A percentile compares a stretch with the other conserved stretches of the same genome.
Evolutionary conservation across 306 rosid genomes (phyloP).

Genomic region (Dryas drummondii): DNA sequence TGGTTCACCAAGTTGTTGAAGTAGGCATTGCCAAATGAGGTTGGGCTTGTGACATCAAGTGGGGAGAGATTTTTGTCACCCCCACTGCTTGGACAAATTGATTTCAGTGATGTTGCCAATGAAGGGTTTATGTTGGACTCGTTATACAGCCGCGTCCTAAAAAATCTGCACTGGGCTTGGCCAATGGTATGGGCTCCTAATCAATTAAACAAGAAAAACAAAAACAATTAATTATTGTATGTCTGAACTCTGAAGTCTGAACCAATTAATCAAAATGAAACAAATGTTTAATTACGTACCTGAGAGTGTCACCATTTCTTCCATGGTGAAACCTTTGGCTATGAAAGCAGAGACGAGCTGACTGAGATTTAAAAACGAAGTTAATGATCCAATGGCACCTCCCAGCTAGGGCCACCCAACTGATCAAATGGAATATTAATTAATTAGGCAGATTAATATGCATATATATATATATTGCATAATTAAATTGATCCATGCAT

Average conservation of each 20-base stretch:
- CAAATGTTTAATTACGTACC: constrained; percentile 26
- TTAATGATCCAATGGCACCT: constrained; percentile 42
- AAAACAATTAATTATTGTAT: background rate
- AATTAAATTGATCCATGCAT: too few species aligned
- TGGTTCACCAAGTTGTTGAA: constrained; percentile 42
- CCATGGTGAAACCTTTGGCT: constrained; percentile 46
- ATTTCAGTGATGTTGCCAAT: constrained; percentile 38
- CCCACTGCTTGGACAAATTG: constrained; percentile 48
- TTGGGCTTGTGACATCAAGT: constrained; percentile 44
- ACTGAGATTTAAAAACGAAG: constrained; percentile 31
- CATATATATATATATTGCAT: too few species aligned
- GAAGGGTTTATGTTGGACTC: constrained; percentile 56
- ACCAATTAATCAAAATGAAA: too few species aligned
- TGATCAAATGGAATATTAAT: constrained; percentile 10
- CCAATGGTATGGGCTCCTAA: constrained; percentile 63
- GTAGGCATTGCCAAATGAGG: constrained; percentile 53
- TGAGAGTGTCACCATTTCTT: constrained; percentile 66
- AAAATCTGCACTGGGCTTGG: constrained; percentile 39
- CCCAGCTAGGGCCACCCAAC: constrained; percentile 63
- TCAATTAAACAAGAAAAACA: background rate
- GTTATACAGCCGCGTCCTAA: constrained; percentile 51
- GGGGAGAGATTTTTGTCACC: constrained; percentile 47
- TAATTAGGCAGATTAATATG: background rate
- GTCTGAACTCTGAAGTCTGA: too few species aligned
- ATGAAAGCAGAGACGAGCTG: constrained; percentile 45